phyloP scores from a whole-genome alignment of 768 basidiomycete species.

The Leccinum variicolor region DNA sequence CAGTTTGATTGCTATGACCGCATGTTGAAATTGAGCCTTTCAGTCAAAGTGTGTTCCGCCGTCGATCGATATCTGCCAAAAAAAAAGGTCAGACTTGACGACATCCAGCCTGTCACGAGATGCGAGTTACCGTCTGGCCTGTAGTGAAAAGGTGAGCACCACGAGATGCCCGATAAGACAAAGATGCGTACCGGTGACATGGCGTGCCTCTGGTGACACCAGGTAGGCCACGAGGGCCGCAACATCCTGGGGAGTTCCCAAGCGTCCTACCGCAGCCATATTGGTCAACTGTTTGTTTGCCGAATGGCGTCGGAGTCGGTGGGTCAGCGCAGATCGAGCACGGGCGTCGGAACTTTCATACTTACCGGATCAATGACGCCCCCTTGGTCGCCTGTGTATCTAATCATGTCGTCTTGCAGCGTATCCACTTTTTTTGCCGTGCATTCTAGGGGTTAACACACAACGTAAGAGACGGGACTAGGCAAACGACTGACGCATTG shows the following conservation, averaged over 20 bases:
- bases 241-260: constrained; percentile 30
- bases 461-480: neutral
- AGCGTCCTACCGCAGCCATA: constrained; percentile 17
- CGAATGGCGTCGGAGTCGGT: no score
- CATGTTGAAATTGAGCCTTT: neutral
- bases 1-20: neutral
- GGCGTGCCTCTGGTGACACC: constrained; percentile 31
- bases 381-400: constrained; percentile 9
- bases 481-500: constrained; percentile 24
- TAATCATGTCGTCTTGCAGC: constrained; percentile 12
- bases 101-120: neutral
- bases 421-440: constrained; percentile 1
- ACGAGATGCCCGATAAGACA: neutral
- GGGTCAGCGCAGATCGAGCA: neutral
- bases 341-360: neutral
- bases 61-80: constrained; percentile 21
- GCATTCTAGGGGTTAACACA: neutral
- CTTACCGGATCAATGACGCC: constrained; percentile 20
- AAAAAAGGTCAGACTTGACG: neutral
- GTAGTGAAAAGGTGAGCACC: neutral
- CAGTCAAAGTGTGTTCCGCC: constrained; percentile 26
- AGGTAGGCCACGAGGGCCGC: constrained; percentile 37
- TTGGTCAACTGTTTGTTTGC: constrained; percentile 6
- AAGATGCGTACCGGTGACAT: constrained; percentile 30
- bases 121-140: constrained; percentile 27